These are phyloP conservation scores for Xylaria hypoxylon DNA, from an alignment of 2,329 filamentous ascomycete species.

Conservation along the genomic window DNA sequence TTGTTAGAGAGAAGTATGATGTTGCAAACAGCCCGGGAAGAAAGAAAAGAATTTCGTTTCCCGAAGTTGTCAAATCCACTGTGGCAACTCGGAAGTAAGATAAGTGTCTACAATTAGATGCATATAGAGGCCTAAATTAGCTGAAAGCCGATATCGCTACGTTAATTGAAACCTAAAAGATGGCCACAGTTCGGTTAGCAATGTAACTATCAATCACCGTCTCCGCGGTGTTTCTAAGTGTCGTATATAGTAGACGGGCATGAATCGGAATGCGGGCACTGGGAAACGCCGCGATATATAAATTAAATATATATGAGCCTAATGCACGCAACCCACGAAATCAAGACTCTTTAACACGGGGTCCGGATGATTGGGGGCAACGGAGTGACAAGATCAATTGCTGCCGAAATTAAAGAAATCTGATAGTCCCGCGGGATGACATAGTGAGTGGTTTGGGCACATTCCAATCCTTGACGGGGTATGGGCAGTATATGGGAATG, in stretches of 20 bases:
- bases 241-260: neutral
- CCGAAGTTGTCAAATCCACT: neutral
- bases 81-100: neutral
- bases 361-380: slow-evolving; percentile 15
- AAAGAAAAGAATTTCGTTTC: neutral
- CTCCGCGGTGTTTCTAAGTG: neutral
- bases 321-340: slow-evolving; percentile 5
- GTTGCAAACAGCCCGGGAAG: neutral
- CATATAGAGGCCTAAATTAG: slow-evolving; percentile 11
- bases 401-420: slow-evolving; percentile 6
- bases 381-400: slow-evolving; percentile 8
- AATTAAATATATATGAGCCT: neutral
- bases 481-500: neutral
- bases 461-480: neutral
- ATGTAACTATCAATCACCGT: slow-evolving; percentile 2
- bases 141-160: neutral
- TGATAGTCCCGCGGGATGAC: slow-evolving; percentile 3
- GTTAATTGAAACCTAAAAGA: neutral
- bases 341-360: slow-evolving; percentile 6
- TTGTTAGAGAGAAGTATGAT: neutral
- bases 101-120: neutral
- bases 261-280: slow-evolving; percentile 1
- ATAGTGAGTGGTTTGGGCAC: slow-evolving; percentile 13
- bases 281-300: neutral
- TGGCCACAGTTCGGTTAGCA: neutral